Evolutionary conservation across 2,329 filamentous ascomycete species (phyloP).

Genomic region (Fusarium virguliforme): DNA sequence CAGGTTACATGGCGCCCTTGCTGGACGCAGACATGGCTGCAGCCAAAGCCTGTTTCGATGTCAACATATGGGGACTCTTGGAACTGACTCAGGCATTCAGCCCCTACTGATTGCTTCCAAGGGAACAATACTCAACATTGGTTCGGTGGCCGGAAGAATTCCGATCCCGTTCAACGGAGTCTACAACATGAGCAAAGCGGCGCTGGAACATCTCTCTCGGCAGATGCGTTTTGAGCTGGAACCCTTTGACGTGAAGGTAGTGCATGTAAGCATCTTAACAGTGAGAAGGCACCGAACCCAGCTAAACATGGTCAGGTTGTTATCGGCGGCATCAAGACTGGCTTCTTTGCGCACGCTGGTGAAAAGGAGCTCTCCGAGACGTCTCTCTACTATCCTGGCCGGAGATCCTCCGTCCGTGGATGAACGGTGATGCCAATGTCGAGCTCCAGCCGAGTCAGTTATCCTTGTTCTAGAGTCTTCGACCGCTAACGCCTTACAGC

Average conservation of each 20-base stretch:
- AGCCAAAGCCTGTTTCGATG: slow-evolving; percentile 54
- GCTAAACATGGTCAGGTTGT: slow-evolving; percentile 40
- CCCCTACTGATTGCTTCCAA: slow-evolving; percentile 56
- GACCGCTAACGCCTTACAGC: slow-evolving; percentile 33
- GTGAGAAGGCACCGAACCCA: too few species aligned
- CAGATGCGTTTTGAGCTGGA: slow-evolving; percentile 61
- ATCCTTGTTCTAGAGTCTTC: too few species aligned
- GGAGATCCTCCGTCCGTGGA: slow-evolving; percentile 34
- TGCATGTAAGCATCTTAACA: slow-evolving; percentile 42
- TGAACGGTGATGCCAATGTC: slow-evolving; percentile 31
- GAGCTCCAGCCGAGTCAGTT: slow-evolving; percentile 33
- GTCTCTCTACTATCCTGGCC: slow-evolving; percentile 41
- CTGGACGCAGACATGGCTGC: slow-evolving; percentile 43
- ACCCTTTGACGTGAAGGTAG: slow-evolving; percentile 55
- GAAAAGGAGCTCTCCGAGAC: slow-evolving; percentile 59
- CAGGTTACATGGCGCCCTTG: slow-evolving; percentile 43
- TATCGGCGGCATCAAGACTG: slow-evolving; percentile 54
- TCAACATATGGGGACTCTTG: slow-evolving; percentile 59
- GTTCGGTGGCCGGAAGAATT: slow-evolving; percentile 54
- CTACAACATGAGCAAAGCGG: slow-evolving; percentile 63
- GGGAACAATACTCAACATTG: slow-evolving; percentile 59
- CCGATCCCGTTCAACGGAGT: slow-evolving; percentile 54
- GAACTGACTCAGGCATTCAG: slow-evolving; percentile 59
- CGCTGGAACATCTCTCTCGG: slow-evolving; percentile 58
- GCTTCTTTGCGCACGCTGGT: slow-evolving; percentile 58